A percentile compares a stretch with the other conserved stretches of the same genome.
These are phyloP conservation scores for Syncephalastrum monosporum DNA, from an alignment of 371 early-diverging fungal species.

Conservation along the genomic window DNA sequence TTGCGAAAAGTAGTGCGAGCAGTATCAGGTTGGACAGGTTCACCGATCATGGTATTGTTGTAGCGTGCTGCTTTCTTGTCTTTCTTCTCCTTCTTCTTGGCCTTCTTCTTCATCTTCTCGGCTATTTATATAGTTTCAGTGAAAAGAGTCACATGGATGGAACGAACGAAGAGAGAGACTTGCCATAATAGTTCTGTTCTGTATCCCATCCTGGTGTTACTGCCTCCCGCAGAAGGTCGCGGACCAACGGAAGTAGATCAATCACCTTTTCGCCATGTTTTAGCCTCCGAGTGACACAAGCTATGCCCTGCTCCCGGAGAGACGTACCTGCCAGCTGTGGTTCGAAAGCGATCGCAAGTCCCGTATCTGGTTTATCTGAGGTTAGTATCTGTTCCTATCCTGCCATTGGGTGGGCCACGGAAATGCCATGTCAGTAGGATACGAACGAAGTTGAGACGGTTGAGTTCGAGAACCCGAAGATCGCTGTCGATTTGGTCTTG, in stretches of 20 bases:
- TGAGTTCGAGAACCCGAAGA: conserved; percentile 45
- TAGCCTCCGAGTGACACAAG: background rate
- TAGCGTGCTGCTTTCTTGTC: conserved; percentile 21
- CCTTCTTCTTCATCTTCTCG: conserved; percentile 8
- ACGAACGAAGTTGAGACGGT: conserved; percentile 53
- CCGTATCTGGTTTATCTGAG: conserved; percentile 28
- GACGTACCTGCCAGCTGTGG: conserved; percentile 61
- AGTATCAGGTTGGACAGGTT: conserved; percentile 30
- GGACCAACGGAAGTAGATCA: conserved; percentile 48
- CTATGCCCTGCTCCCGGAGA: background rate
- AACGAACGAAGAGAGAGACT: too few species aligned
- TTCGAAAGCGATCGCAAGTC: conserved; percentile 60
- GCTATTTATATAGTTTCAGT: too few species aligned
- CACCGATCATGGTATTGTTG: conserved; percentile 17
- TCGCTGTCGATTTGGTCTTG: conserved; percentile 57
- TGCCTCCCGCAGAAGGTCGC: conserved; percentile 45
- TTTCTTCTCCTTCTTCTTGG: conserved; percentile 23
- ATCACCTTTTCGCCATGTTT: conserved; percentile 31
- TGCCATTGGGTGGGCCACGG: too few species aligned
- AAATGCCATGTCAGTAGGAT: too few species aligned
- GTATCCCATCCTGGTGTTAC: conserved; percentile 17
- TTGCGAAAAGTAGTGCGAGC: conserved; percentile 33
- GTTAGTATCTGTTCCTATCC: too few species aligned
- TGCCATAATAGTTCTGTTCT: too few species aligned
- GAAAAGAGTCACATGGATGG: too few species aligned